phyloP scores from a whole-genome alignment of 176 grass and related monocot species.

The Dactylis glomerata region DNA sequence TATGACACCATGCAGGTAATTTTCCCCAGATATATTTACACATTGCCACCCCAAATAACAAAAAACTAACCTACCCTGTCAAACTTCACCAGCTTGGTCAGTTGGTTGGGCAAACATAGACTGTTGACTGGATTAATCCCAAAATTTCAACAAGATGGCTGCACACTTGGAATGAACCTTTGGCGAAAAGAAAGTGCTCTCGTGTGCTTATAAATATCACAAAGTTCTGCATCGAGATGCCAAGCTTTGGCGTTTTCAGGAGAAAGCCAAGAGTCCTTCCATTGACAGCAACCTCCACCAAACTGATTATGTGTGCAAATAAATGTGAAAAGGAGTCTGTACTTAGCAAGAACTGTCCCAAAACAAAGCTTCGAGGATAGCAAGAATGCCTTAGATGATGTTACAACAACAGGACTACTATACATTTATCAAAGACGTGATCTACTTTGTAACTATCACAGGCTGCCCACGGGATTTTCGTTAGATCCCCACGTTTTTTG shows the following conservation, averaged over 20 bases:
- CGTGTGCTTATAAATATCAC: not conserved
- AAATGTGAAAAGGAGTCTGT: not conserved
- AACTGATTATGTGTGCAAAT: not conserved
- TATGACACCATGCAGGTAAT: no score
- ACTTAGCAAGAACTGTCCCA: not conserved
- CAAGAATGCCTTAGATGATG: not conserved
- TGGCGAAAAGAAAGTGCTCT: not conserved
- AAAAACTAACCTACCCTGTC: no score
- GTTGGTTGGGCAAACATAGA: no score
- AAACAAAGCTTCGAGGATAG: not conserved
- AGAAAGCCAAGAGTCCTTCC: not conserved
- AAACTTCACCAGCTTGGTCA: no score
- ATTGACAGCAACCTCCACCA: not conserved
- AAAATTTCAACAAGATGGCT: not conserved
- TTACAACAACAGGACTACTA: conserved; percentile 33
- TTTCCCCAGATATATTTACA: no score
- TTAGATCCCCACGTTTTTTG: not conserved
- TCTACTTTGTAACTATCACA: not conserved
- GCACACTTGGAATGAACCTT: not conserved
- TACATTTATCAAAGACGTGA: conserved; percentile 22
- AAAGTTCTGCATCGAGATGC: not conserved
- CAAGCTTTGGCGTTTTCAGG: not conserved
- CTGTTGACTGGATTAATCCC: no score
- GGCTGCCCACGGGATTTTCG: not conserved
- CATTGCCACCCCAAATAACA: no score